These are phyloP conservation scores for Neostapfia colusana DNA, from an alignment of 176 grass and related monocot genomes.

Conservation along the genomic window DNA sequence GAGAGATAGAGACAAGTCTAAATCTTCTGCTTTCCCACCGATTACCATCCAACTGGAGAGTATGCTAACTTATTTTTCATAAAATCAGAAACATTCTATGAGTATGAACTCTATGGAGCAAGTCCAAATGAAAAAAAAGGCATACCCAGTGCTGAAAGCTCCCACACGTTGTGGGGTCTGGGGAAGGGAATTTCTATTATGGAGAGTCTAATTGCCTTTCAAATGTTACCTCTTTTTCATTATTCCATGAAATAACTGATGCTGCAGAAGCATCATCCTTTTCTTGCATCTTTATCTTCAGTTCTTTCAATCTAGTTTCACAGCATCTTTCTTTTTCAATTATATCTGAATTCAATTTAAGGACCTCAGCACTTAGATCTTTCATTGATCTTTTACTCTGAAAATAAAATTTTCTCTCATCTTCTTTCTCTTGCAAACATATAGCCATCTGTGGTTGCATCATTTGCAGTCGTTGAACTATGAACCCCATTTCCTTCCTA, in stretches of 20 bases:
- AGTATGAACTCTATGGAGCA: too few species aligned
- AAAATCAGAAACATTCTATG: too few species aligned
- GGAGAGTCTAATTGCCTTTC: background rate
- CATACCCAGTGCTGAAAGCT: too few species aligned
- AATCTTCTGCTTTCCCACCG: background rate
- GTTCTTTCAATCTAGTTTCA: conserved; percentile 49
- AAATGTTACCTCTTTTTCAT: conserved; percentile 72
- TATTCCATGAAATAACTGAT: conserved; percentile 55
- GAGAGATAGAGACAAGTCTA: background rate
- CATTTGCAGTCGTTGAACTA: conserved; percentile 51
- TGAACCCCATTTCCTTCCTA: conserved; percentile 52
- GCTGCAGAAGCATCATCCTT: conserved; percentile 32
- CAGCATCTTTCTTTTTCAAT: conserved; percentile 53
- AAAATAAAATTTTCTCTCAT: conserved; percentile 29
- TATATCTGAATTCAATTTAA: conserved; percentile 60
- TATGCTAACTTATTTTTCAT: too few species aligned
- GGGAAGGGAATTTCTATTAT: too few species aligned
- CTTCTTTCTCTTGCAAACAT: conserved; percentile 54
- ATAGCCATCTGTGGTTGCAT: conserved; percentile 49
- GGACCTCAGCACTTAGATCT: conserved; percentile 48
- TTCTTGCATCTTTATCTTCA: conserved; percentile 55
- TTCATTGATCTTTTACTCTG: conserved; percentile 42
- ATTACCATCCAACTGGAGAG: too few species aligned
- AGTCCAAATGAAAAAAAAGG: background rate
- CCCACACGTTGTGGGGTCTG: too few species aligned